These are phyloP conservation scores for Puccinia hordei DNA, from an alignment of 1,284 basidiomycete species.

Conservation along the genomic window DNA sequence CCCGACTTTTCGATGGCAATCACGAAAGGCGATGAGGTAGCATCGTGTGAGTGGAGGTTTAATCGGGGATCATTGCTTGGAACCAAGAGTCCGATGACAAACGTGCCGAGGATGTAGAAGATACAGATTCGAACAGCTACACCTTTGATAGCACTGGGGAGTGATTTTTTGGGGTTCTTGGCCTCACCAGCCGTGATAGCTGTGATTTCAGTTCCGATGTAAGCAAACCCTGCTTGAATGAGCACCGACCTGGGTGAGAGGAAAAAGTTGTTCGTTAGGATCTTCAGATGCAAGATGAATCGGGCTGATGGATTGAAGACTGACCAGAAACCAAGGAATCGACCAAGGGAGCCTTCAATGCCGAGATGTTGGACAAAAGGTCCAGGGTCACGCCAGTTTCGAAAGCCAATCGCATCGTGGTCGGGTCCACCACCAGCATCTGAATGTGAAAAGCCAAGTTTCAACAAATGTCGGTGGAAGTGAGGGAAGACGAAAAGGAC, in stretches of 20 bases:
- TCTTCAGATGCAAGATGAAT: too few species aligned
- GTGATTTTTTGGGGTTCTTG: conserved; percentile 59
- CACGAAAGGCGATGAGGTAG: conserved; percentile 77
- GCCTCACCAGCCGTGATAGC: conserved; percentile 60
- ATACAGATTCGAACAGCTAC: conserved; percentile 72
- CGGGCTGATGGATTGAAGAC: too few species aligned
- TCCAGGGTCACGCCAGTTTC: conserved; percentile 60
- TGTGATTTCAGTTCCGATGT: conserved; percentile 59
- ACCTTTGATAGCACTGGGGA: conserved; percentile 60
- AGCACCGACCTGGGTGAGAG: conserved; percentile 58
- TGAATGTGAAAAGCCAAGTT: too few species aligned
- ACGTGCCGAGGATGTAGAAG: conserved; percentile 60
- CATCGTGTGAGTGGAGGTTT: conserved; percentile 65
- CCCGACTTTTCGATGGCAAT: conserved; percentile 64
- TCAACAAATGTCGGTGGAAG: too few species aligned
- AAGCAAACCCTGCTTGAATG: conserved; percentile 58
- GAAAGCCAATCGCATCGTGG: conserved; percentile 54
- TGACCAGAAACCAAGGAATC: conserved; percentile 45
- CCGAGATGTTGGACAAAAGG: conserved; percentile 60
- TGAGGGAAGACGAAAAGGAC: neutral
- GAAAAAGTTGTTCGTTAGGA: too few species aligned
- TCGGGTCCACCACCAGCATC: conserved; percentile 47
- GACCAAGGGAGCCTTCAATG: conserved; percentile 30
- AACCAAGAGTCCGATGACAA: conserved; percentile 75
- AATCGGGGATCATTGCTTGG: conserved; percentile 69